Evolutionary conservation across 768 basidiomycete species (phyloP).

Genomic region (Cytidiella melzeri): DNA sequence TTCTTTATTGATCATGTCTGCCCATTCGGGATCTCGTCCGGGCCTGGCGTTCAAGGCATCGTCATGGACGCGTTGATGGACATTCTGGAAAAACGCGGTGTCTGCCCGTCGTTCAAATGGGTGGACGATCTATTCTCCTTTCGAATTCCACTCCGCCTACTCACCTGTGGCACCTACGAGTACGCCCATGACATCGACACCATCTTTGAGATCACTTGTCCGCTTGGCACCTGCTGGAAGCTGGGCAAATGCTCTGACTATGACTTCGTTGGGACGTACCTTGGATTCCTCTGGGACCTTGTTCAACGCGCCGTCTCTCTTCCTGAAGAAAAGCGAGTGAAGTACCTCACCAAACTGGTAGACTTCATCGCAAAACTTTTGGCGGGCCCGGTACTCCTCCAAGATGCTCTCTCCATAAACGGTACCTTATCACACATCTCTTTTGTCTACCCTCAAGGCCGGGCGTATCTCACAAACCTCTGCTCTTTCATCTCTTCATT

Average conservation of each 20-base stretch:
- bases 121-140: conserved; percentile 33
- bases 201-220: conserved; percentile 22
- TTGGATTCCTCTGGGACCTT: conserved; percentile 33
- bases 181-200: conserved; percentile 23
- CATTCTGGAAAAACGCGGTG: conserved; percentile 22
- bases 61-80: conserved; percentile 30
- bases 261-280: conserved; percentile 19
- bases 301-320: conserved; percentile 17
- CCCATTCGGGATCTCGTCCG: conserved; percentile 28
- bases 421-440: no score
- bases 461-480: no score
- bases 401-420: no score
- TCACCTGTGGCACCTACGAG: no score
- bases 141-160: conserved; percentile 15
- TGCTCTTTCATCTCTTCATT: no score
- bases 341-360: no score
- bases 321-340: conserved; percentile 17
- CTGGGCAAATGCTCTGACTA: conserved; percentile 20
- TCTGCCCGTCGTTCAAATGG: conserved; percentile 28
- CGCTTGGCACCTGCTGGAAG: conserved; percentile 29
- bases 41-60: conserved; percentile 29
- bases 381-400: no score
- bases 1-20: conserved; percentile 30
- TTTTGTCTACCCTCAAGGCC: no score
- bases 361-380: no score